Evolutionary conservation across 306 rosid genomes (phyloP).

Genomic region (Malus asiatica): DNA sequence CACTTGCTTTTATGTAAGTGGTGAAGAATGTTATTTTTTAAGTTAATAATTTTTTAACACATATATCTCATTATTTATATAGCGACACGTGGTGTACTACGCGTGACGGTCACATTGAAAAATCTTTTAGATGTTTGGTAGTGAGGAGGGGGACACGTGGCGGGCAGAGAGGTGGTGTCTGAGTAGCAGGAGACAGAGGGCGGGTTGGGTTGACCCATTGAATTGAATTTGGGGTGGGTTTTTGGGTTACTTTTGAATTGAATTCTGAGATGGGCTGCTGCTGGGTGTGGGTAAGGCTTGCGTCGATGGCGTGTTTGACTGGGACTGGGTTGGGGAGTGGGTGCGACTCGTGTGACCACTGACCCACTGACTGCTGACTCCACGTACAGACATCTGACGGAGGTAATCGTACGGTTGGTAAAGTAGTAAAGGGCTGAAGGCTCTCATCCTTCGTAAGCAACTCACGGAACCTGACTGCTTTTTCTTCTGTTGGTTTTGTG

Average conservation of each 20-base stretch:
- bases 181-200: constrained; percentile 61
- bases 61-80: fast-evolving
- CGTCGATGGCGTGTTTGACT: constrained; percentile 56
- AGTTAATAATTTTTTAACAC: too few species aligned
- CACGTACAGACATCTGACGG: not conserved
- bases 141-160: constrained; percentile 53
- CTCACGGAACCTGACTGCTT: not conserved
- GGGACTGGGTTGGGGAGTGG: not conserved
- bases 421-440: not conserved
- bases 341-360: not conserved
- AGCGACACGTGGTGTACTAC: fast-evolving
- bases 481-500: not conserved
- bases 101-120: fast-evolving
- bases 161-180: constrained; percentile 41
- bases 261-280: not conserved
- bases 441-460: not conserved
- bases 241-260: not conserved
- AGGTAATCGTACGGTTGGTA: not conserved
- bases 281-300: not conserved
- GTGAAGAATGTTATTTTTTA: fast-evolving
- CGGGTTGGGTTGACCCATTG: constrained; percentile 15
- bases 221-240: constrained; percentile 10
- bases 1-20: not conserved
- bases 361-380: not conserved
- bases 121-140: too few species aligned